Evolutionary conservation across 2,329 filamentous ascomycete species (phyloP).

Genomic region (Cercospora sp.): DNA sequence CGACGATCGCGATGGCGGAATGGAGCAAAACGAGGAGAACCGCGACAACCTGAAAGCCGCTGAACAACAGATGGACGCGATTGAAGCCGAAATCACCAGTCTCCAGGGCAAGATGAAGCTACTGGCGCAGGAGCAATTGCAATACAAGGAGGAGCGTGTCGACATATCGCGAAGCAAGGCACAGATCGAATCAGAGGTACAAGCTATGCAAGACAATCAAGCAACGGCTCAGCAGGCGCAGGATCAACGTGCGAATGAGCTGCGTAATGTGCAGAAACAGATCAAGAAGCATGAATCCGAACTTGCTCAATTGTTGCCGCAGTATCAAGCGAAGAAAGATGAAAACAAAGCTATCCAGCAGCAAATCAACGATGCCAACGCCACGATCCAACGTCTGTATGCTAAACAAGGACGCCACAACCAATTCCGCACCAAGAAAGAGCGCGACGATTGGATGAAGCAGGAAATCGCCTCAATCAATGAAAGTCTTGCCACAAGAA

Average conservation of each 20-base stretch:
- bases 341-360: conserved; percentile 70
- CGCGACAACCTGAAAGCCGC: conserved; percentile 65
- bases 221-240: conserved; percentile 73
- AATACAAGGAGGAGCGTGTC: conserved; percentile 85
- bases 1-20: conserved; percentile 73
- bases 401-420: conserved; percentile 88
- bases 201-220: conserved; percentile 79
- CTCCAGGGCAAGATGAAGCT: conserved; percentile 81
- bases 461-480: conserved; percentile 80
- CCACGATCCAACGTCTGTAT: conserved; percentile 73
- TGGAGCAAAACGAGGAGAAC: conserved; percentile 54
- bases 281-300: conserved; percentile 77
- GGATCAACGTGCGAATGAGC: conserved; percentile 67
- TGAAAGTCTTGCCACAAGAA: conserved; percentile 72
- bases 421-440: conserved; percentile 82
- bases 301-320: conserved; percentile 71
- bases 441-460: conserved; percentile 80
- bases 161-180: conserved; percentile 78
- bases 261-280: conserved; percentile 69
- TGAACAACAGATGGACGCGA: conserved; percentile 71
- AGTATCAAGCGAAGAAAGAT: conserved; percentile 70
- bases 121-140: conserved; percentile 77
- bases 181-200: conserved; percentile 81
- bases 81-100: conserved; percentile 77
- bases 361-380: conserved; percentile 74